A percentile compares a stretch with the other conserved stretches of the same genome.
Conservation (phyloP, 257 asterid genomes). For the Linaria vulgaris region DNA sequence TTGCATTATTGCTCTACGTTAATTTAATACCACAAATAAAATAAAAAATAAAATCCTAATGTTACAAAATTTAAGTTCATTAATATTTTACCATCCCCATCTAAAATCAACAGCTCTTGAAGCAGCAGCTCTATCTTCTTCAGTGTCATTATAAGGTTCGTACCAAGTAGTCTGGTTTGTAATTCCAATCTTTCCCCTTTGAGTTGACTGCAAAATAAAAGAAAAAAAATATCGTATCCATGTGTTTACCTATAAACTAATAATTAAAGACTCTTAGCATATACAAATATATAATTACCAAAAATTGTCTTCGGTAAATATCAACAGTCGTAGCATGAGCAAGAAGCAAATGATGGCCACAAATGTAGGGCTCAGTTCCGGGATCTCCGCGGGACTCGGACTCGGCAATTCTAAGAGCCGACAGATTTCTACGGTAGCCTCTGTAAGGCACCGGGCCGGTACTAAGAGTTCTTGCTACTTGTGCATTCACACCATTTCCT, state of each 20-base stretch:
- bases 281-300: too few species aligned
- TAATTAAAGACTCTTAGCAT: too few species aligned
- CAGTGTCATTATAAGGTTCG: background rate
- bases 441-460: too few species aligned
- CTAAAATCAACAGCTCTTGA: slow-evolving; percentile 18
- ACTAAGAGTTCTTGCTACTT: too few species aligned
- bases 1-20: too few species aligned
- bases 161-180: background rate
- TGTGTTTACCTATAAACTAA: too few species aligned
- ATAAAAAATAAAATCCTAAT: too few species aligned
- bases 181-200: slow-evolving; percentile 15
- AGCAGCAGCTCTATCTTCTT: slow-evolving; percentile 11
- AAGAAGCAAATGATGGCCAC: slow-evolving; percentile 23
- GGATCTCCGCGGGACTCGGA: background rate
- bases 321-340: slow-evolving; percentile 26
- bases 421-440: background rate
- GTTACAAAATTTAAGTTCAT: too few species aligned
- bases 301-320: slow-evolving; percentile 9
- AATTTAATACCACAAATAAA: background rate
- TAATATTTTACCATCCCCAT: slow-evolving; percentile 17
- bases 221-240: too few species aligned
- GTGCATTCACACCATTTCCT: background rate
- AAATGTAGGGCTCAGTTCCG: slow-evolving; percentile 14
- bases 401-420: background rate
- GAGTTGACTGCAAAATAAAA: background rate